These are phyloP conservation scores for Plectranthus barbatus DNA, from an alignment of 257 asterid genomes.

Conservation along the genomic window DNA sequence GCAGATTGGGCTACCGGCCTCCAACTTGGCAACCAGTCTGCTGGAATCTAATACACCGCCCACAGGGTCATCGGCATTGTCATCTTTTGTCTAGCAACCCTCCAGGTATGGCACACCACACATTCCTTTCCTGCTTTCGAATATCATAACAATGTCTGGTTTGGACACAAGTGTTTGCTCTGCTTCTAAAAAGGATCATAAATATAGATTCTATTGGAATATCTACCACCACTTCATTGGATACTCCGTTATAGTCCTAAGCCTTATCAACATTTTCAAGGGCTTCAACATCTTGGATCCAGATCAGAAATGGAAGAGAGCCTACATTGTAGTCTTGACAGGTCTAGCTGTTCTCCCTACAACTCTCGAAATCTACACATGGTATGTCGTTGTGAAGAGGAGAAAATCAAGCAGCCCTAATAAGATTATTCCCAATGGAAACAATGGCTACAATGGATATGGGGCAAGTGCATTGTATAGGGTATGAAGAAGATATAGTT, in stretches of 20 bases:
- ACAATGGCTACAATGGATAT: constrained; percentile 34
- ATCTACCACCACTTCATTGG: constrained; percentile 68
- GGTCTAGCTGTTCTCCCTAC: constrained; percentile 50
- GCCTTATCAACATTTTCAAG: constrained; percentile 81
- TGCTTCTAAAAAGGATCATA: constrained; percentile 83
- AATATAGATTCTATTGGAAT: constrained; percentile 76
- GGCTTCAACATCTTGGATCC: constrained; percentile 71
- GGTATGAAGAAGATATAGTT: constrained; percentile 2
- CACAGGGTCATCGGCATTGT: constrained; percentile 71
- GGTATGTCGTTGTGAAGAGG: constrained; percentile 65
- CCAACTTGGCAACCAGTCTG: constrained; percentile 62
- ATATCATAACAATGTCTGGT: too few relatives aligned
- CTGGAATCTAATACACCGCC: constrained; percentile 43
- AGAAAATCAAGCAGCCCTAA: constrained; percentile 31
- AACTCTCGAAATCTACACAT: constrained; percentile 51
- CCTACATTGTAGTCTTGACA: constrained; percentile 51
- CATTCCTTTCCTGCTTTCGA: too few relatives aligned
- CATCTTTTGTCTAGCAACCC: constrained; percentile 58
- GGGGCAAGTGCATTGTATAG: constrained; percentile 30
- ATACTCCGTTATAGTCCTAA: constrained; percentile 58
- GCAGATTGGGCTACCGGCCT: constrained; percentile 92
- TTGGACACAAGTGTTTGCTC: constrained; percentile 57
- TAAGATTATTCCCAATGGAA: constrained; percentile 27
- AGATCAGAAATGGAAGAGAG: constrained; percentile 62
- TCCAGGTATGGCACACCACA: too few relatives aligned